Conservation (phyloP, 805 yeast species). For the Candida awuae region DNA sequence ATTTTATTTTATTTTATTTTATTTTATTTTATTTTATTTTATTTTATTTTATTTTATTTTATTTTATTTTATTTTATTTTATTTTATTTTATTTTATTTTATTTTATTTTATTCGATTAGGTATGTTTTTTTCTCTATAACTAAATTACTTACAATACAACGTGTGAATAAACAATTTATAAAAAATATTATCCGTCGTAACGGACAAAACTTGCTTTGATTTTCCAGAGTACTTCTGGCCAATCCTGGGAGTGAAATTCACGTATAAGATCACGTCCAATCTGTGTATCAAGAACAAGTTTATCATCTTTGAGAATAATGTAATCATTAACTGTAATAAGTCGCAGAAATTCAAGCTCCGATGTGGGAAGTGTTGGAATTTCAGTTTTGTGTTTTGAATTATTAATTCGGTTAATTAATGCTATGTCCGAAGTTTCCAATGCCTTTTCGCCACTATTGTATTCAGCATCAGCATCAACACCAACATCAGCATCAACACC, state of each 20-base stretch:
- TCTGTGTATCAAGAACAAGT: not conserved
- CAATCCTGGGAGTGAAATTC: not conserved
- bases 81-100: too few relatives aligned
- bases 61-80: too few relatives aligned
- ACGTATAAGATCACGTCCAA: not conserved
- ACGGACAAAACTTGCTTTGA: not conserved
- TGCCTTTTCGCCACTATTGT: not conserved
- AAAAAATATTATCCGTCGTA: too few relatives aligned
- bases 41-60: too few relatives aligned
- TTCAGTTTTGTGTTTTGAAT: conserved; percentile 21
- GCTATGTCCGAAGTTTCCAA: conserved; percentile 11
- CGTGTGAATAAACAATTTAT: too few relatives aligned
- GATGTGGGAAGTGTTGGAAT: conserved; percentile 18
- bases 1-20: too few relatives aligned
- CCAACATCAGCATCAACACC: too few relatives aligned
- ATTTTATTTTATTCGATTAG: too few relatives aligned
- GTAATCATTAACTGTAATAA: conserved; percentile 31
- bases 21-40: too few relatives aligned
- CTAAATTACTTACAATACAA: too few relatives aligned
- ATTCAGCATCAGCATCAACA: too few relatives aligned
- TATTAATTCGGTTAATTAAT: conserved; percentile 17
- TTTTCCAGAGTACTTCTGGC: not conserved
- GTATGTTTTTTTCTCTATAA: too few relatives aligned
- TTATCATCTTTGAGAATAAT: conserved; percentile 12
- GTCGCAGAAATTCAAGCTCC: conserved; percentile 31